These are phyloP conservation scores for Plantago ovata DNA, from an alignment of 257 asterid genomes.

Conservation along the genomic window DNA sequence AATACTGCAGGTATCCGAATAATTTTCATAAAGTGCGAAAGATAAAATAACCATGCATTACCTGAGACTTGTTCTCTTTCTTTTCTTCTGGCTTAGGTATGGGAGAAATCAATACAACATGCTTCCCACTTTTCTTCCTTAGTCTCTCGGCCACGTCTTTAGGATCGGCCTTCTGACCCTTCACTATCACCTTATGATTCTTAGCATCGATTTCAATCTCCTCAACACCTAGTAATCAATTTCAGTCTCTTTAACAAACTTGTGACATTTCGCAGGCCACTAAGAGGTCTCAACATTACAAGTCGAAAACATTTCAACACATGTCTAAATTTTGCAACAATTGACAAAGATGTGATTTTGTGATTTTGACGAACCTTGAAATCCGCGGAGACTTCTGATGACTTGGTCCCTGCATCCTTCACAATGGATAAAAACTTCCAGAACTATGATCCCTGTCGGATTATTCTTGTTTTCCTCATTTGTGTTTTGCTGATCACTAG, in stretches of 20 bases:
- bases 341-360: neutral
- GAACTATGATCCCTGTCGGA: conserved; percentile 23
- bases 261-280: neutral
- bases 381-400: conserved; percentile 31
- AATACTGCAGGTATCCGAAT: no score
- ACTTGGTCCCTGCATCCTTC: conserved; percentile 47
- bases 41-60: neutral
- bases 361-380: conserved; percentile 32
- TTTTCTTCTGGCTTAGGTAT: conserved; percentile 26
- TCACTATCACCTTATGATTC: conserved; percentile 45
- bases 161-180: conserved; percentile 58
- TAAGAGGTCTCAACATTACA: neutral
- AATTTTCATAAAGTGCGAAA: no score
- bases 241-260: neutral
- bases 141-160: conserved; percentile 45
- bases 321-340: neutral
- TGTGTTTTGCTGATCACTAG: neutral
- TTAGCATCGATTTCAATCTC: conserved; percentile 45
- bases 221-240: conserved; percentile 46
- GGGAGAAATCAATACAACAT: conserved; percentile 56
- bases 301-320: neutral
- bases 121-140: conserved; percentile 58
- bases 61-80: conserved; percentile 36
- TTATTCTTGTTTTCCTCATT: conserved; percentile 10
- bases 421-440: conserved; percentile 57